These are phyloP conservation scores for Sechiopsis laciniata DNA, from an alignment of 306 rosid genomes.

Conservation along the genomic window DNA sequence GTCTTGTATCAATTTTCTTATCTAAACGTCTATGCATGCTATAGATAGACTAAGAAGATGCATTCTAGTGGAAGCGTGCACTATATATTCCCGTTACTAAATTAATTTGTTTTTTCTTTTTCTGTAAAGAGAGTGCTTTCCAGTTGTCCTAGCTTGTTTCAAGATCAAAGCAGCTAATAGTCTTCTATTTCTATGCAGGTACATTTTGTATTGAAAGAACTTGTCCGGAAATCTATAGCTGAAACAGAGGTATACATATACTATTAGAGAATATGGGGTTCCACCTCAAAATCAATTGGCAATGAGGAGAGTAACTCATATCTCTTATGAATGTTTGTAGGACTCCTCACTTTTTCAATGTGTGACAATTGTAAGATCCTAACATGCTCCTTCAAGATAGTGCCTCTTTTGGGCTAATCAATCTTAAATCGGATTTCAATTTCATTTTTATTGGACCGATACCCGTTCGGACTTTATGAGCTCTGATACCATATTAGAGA, in stretches of 20 bases:
- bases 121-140: not conserved
- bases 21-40: not conserved
- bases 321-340: too few relatives aligned
- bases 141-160: not conserved
- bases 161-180: not conserved
- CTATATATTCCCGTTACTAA: not conserved
- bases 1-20: not conserved
- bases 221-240: constrained; percentile 86
- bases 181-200: constrained; percentile 48
- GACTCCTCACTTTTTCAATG: too few relatives aligned
- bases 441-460: too few relatives aligned
- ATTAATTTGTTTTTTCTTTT: not conserved
- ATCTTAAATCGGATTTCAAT: too few relatives aligned
- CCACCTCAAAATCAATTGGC: too few relatives aligned
- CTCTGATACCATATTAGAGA: too few relatives aligned
- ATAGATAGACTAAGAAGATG: constrained; percentile 3
- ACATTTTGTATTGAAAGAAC: constrained; percentile 89
- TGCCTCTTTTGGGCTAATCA: too few relatives aligned
- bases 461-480: too few relatives aligned
- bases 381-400: too few relatives aligned
- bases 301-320: too few relatives aligned
- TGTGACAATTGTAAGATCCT: too few relatives aligned
- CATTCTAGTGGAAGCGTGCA: not conserved
- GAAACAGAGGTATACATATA: constrained; percentile 67
- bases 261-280: too few relatives aligned